Evolutionary conservation across 352 stramenopile species (phyloP).

Genomic region (Globisporangium yorkense): DNA sequence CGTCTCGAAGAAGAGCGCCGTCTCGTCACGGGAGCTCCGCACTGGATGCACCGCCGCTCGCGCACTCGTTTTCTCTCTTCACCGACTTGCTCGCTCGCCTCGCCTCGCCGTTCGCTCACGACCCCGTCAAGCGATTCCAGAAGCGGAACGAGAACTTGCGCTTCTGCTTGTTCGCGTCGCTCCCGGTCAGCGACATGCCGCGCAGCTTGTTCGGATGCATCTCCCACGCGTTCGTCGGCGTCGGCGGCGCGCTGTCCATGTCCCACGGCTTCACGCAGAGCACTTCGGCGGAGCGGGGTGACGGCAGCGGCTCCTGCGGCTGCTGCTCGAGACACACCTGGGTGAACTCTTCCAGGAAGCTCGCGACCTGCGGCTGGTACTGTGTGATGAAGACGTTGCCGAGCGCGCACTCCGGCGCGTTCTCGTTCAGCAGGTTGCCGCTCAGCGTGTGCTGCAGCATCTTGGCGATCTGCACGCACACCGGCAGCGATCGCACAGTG

Average conservation of each 20-base stretch:
- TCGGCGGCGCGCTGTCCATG: constrained; percentile 21
- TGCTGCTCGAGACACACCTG: constrained; percentile 28
- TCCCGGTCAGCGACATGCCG: constrained; percentile 49
- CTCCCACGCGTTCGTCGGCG: constrained; percentile 27
- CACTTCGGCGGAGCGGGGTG: constrained; percentile 13
- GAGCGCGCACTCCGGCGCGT: constrained; percentile 31
- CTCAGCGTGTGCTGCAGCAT: constrained; percentile 73
- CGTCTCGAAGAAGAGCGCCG: background rate
- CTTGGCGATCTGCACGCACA: constrained; percentile 74
- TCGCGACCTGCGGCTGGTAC: constrained; percentile 57
- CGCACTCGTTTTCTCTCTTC: background rate
- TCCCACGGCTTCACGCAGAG: constrained; percentile 16
- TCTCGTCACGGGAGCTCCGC: background rate
- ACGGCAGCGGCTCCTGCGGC: constrained; percentile 2
- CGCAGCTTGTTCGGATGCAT: constrained; percentile 43
- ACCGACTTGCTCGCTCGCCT: background rate
- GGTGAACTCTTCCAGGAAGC: constrained; percentile 55
- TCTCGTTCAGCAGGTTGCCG: constrained; percentile 44
- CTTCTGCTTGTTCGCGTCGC: constrained; percentile 49
- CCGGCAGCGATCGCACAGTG: constrained; percentile 36
- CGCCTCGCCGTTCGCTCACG: background rate
- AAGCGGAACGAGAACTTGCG: constrained; percentile 70
- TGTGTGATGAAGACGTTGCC: constrained; percentile 60
- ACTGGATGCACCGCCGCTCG: background rate
- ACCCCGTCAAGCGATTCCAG: constrained; percentile 28